Evolutionary conservation across 1,284 basidiomycete genomes (phyloP), one percentile per base, ranked within the genome.

Genomic region (Afroboletus lepidellus): DNA sequence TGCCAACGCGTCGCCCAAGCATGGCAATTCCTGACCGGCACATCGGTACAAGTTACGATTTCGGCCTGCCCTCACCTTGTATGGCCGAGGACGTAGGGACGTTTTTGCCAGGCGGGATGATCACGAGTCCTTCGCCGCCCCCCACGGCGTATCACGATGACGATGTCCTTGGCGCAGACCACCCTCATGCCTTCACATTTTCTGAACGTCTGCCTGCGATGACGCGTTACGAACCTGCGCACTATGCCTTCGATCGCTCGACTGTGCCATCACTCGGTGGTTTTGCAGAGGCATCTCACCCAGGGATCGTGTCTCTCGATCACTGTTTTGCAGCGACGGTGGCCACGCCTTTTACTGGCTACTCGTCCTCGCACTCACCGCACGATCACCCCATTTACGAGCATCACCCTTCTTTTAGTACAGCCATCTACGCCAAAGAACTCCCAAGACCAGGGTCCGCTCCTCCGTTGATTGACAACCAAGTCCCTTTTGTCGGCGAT

Each of bases 281-380:
- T 12, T 56, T 57, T 42, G 53, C 48, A 52, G 63, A 61, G 16
- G 39, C 44, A 39, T 33, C 47, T 64, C 57, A 54, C 48, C 56
- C 47, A 50, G 41, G 37, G n/a, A 61, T 57, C 32, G 47, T 57
- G 12, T 41, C 60, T 39, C 51, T 64, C 53, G 64, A 67, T 69
- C 63, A 54, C 52, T 57, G 53, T 25, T 67, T 48, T 47, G 50
- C 61, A 48, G 41, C 55, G 54, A 48, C 21, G n/a, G 47, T 62
- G 51, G 50, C 64, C 64, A 69, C 65, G 66, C 67, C 63, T 56
- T 62, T 60, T 42, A 65, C 64, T 66, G 56, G 54, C 60, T 64
- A 53, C 63, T 48, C 60, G 45, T 64, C 66, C 60, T 65, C 61
- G 62, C 66, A 67, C 58, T 67, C 64, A 50, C 59, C 59, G 51